Conservation (phyloP, 257 asterid genomes). For the Mentha longifolia region DNA sequence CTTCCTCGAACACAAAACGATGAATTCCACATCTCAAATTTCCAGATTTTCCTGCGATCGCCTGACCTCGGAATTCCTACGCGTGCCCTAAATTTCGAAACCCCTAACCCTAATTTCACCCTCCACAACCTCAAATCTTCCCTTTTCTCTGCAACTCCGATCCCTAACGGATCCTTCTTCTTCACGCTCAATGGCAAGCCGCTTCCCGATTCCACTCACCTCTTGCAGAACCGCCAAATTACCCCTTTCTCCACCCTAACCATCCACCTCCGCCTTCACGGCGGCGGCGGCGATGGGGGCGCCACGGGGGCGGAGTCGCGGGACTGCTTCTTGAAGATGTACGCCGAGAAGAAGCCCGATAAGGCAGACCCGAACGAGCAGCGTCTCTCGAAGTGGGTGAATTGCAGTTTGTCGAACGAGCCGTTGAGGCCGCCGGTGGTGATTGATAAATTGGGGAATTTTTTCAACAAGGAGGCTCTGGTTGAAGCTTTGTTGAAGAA, state of each 20-base stretch:
- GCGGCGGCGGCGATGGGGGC: constrained; percentile 98
- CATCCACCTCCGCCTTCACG: constrained; percentile 58
- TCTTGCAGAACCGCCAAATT: constrained; percentile 38
- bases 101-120: constrained; percentile 62
- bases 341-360: constrained; percentile 81
- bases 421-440: constrained; percentile 80
- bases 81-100: constrained; percentile 49
- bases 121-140: constrained; percentile 56
- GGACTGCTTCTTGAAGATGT: constrained; percentile 89
- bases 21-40: constrained; percentile 38
- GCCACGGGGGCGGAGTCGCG: constrained; percentile 96
- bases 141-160: constrained; percentile 40
- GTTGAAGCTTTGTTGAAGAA: constrained; percentile 88
- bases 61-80: constrained; percentile 61
- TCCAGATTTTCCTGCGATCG: constrained; percentile 66
- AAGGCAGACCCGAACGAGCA: constrained; percentile 80
- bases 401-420: constrained; percentile 84
- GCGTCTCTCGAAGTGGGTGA: constrained; percentile 78
- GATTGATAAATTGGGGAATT: constrained; percentile 78
- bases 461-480: constrained; percentile 85
- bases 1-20: constrained; percentile 18
- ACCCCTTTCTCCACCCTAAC: constrained; percentile 64
- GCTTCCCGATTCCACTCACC: constrained; percentile 52
- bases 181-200: constrained; percentile 68
- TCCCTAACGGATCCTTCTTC: constrained; percentile 46